A percentile compares a stretch with the other conserved stretches of the same genome.
phyloP scores from a whole-genome alignment of 345 rosid species.

The Mallotus nudiflorus region DNA sequence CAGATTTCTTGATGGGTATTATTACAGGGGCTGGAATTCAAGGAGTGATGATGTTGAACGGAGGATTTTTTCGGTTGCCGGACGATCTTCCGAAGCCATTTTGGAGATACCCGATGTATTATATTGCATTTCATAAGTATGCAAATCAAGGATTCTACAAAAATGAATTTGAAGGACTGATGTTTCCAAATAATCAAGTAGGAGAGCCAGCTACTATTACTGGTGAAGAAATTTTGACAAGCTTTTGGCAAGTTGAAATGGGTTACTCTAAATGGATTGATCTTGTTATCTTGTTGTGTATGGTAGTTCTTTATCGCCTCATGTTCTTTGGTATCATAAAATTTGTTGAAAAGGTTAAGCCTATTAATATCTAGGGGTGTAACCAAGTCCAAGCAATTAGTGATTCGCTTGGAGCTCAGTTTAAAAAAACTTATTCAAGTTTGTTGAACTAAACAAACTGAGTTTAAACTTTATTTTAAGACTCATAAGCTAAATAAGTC shows the following conservation, averaged over 20 bases:
- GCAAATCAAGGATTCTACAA: conserved; percentile 36
- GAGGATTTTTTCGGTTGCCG: conserved; percentile 49
- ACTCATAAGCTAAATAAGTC: no score
- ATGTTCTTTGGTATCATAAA: conserved; percentile 27
- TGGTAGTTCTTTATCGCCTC: conserved; percentile 31
- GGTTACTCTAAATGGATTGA: conserved; percentile 36
- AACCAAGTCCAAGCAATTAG: no score
- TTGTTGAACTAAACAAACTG: no score
- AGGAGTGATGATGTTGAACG: conserved; percentile 50
- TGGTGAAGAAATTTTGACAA: conserved; percentile 31
- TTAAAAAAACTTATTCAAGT: no score
- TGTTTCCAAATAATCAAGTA: conserved; percentile 14
- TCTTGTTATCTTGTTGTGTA: conserved; percentile 24
- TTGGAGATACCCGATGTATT: conserved; percentile 49
- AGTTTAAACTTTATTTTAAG: no score
- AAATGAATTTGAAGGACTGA: conserved; percentile 34
- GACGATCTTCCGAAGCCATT: conserved; percentile 44
- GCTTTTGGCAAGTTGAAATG: conserved; percentile 31
- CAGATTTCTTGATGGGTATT: conserved; percentile 58
- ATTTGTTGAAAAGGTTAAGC: conserved; percentile 17
- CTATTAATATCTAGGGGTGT: no score
- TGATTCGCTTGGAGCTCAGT: no score
- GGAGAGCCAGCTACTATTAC: conserved; percentile 10
- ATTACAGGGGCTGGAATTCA: conserved; percentile 53
- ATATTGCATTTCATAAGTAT: conserved; percentile 39